Percentiles rank a stretch among this genome's conserved stretches.
These are phyloP conservation scores for Candida glucosophila DNA, from an alignment of 1,139 yeast genomes.

Conservation along the genomic window DNA sequence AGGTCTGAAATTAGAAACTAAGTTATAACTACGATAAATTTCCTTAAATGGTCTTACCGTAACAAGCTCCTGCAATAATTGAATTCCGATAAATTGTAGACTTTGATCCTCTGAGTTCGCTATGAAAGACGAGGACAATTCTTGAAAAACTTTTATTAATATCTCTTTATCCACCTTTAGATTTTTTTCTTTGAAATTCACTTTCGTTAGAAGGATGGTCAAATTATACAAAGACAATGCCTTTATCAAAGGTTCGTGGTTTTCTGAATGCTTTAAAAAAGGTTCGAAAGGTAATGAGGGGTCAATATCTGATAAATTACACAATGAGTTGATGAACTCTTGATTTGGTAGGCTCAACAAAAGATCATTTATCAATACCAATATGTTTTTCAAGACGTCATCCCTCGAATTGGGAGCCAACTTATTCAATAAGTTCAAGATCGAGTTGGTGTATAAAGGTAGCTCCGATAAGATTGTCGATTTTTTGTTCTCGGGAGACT, in stretches of 20 bases:
- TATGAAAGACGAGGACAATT: constrained; percentile 33
- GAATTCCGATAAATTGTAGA: constrained; percentile 58
- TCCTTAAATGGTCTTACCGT: constrained; percentile 51
- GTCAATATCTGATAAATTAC: constrained; percentile 38
- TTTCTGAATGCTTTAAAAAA: constrained; percentile 42
- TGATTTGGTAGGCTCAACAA: constrained; percentile 32
- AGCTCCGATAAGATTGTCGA: constrained; percentile 35
- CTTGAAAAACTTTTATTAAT: constrained; percentile 34
- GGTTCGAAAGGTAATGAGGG: constrained; percentile 48
- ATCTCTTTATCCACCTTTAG: constrained; percentile 20
- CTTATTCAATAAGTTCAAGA: constrained; percentile 48
- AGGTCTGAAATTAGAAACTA: constrained; percentile 44
- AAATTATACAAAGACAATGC: constrained; percentile 39
- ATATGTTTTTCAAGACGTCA: constrained; percentile 68
- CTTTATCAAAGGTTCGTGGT: constrained; percentile 38
- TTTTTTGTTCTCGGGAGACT: constrained; percentile 29
- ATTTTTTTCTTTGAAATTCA: constrained; percentile 9
- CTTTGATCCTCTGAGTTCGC: constrained; percentile 40
- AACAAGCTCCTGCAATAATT: constrained; percentile 55
- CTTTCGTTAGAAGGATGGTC: constrained; percentile 28
- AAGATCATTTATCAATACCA: constrained; percentile 63
- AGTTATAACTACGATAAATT: constrained; percentile 46
- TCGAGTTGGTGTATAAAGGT: constrained; percentile 47
- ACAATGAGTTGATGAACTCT: constrained; percentile 36
- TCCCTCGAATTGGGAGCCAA: constrained; percentile 38